These are phyloP conservation scores for Domatiomyces globalis DNA, from an alignment of 2,329 filamentous ascomycete genomes.

Conservation along the genomic window DNA sequence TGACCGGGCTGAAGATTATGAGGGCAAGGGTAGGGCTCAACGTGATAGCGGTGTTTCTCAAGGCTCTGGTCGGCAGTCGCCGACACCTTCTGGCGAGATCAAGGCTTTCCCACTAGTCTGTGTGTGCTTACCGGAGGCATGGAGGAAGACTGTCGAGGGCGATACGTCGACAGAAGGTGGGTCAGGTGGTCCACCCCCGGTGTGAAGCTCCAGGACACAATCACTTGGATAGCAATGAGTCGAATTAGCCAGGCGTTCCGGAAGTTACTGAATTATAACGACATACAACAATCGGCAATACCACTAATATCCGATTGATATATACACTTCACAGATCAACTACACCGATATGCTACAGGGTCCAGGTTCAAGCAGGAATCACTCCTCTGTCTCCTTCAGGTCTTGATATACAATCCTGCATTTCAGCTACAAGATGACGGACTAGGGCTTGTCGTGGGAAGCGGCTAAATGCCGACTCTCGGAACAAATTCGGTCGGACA, in stretches of 20 bases:
- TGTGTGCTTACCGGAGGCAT: conserved; percentile 87
- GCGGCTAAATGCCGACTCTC: too few species aligned
- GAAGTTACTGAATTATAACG: neutral
- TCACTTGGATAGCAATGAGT: neutral
- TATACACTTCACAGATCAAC: neutral
- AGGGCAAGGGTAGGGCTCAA: conserved; percentile 58
- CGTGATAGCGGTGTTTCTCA: conserved; percentile 89
- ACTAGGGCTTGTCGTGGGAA: too few species aligned
- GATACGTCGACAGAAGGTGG: conserved; percentile 57
- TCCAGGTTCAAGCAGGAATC: too few species aligned
- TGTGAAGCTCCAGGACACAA: conserved; percentile 4
- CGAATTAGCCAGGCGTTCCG: conserved; percentile 1
- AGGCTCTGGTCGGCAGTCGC: conserved; percentile 52
- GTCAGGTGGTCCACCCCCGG: conserved; percentile 25
- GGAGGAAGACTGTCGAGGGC: conserved; percentile 91
- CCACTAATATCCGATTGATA: neutral
- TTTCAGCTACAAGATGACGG: too few species aligned
- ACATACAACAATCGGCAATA: conserved; percentile 1
- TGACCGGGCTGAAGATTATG: conserved; percentile 80
- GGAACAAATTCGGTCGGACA: too few species aligned
- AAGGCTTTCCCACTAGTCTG: conserved; percentile 97
- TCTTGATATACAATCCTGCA: too few species aligned
- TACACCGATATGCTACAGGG: too few species aligned
- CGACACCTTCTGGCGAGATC: conserved; percentile 62
- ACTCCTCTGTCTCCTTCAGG: too few species aligned